Evolutionary conservation across 2,329 filamentous ascomycete species (phyloP), one percentile per base, ranked within the genome.

Genomic region (Cladosporium cucumerinum): DNA sequence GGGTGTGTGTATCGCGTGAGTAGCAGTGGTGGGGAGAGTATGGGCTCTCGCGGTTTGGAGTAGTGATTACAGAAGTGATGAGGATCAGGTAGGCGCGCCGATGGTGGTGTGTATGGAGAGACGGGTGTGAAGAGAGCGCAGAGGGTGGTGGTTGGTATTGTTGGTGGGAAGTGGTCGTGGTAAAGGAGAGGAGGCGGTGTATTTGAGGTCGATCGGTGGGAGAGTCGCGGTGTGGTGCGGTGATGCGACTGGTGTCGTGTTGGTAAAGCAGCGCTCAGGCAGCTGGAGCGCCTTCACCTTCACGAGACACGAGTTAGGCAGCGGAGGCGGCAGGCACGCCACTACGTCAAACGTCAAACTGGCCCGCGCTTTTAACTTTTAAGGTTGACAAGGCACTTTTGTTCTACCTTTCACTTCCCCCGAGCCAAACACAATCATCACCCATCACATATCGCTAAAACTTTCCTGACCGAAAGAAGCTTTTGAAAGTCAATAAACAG

Each of bases 291-390:
- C 51, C 26, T 46, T 46, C 39, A 46, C 39, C 39, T 46, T 21
- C 39, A 46, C 26, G 18, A 30, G 6, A 11, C 39, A 46, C 26
- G 18, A 30, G 6, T 54, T 54, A 54, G 51, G 51, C 51, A 54
- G 51, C 51, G 51, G 51, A 28, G 51, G 51, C 26, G 51, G 51
- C 26, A 54, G 51, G 55, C 55, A 43, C 55, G 55, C 55, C 55
- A 58, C 57, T 61, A 64, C 28, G 65, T 54, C 39, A 46, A 54
- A 64, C 28, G 65, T 54, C 39, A 46, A 54, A 54, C 18, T 54
- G 51, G 51, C 26, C 51, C 51, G 51, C 51, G 51, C 51, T 54
- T 51, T 54, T 54, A 54, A 30, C 26, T 54, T 54, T 52, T 21
- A 28, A 52, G 25, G 28, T 26, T 52, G 23, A 52, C 49, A 52